These are phyloP conservation scores for Skeletonema grethae DNA, from an alignment of 108 stramenopile genomes.

Conservation along the genomic window DNA sequence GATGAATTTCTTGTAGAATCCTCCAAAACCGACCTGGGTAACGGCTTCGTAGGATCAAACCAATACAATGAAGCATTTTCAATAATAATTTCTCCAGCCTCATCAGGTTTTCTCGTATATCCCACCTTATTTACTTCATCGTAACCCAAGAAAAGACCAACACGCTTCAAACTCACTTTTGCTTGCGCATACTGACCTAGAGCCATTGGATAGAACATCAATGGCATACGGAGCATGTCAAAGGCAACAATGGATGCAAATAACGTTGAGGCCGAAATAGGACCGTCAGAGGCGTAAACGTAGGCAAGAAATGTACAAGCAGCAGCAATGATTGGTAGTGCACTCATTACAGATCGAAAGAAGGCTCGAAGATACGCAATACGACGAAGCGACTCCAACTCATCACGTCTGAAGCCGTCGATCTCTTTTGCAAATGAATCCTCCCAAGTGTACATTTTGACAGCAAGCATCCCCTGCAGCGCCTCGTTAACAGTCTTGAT, in stretches of 20 bases:
- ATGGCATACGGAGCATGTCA: conserved; percentile 73
- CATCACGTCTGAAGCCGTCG: conserved; percentile 51
- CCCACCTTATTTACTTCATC: conserved; percentile 44
- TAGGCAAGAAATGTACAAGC: conserved; percentile 67
- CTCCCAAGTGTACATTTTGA: conserved; percentile 96
- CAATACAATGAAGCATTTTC: conserved; percentile 71
- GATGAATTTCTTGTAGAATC: conserved; percentile 20
- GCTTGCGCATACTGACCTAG: conserved; percentile 71
- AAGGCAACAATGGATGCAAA: conserved; percentile 71
- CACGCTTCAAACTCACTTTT: conserved; percentile 64
- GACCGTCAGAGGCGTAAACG: conserved; percentile 36
- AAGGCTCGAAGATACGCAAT: conserved; percentile 70
- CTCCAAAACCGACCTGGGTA: conserved; percentile 28
- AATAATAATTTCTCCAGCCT: conserved; percentile 50
- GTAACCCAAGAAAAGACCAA: conserved; percentile 41
- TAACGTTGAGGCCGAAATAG: conserved; percentile 59
- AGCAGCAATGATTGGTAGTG: conserved; percentile 64
- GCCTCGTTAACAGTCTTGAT: conserved; percentile 90
- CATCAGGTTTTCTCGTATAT: conserved; percentile 45
- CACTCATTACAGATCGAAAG: conserved; percentile 65
- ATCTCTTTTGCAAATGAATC: conserved; percentile 67
- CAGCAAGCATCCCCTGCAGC: conserved; percentile 86
- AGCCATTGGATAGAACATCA: conserved; percentile 72
- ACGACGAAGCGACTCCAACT: conserved; percentile 55
- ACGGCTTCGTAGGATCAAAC: conserved; percentile 61